Evolutionary conservation across 768 basidiomycete genomes (phyloP).

Genomic region (Boletus reticuloceps): DNA sequence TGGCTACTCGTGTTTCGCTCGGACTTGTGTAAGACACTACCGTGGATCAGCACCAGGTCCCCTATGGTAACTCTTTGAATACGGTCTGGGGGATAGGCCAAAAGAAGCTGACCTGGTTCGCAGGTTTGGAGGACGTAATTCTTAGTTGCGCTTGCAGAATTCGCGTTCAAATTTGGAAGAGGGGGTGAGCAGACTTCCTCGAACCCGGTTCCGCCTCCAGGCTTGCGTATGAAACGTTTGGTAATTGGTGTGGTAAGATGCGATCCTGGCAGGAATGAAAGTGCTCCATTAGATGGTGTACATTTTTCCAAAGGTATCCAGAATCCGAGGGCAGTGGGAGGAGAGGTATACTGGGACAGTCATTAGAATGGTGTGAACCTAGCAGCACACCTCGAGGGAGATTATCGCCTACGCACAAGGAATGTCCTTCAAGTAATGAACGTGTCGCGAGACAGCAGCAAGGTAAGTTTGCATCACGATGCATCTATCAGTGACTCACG

Average conservation of each 20-base stretch:
- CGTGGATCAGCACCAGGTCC: constrained; percentile 92
- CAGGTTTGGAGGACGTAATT: constrained; percentile 70
- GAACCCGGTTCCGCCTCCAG: constrained; percentile 81
- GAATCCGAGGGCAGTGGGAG: constrained; percentile 89
- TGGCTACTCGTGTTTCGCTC: constrained; percentile 78
- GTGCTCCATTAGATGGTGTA: constrained; percentile 76
- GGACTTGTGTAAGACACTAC: constrained; percentile 88
- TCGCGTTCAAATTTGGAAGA: neutral
- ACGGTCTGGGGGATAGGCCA: neutral
- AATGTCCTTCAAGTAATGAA: constrained; percentile 52
- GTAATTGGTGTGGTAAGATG: constrained; percentile 72
- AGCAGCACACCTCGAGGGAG: neutral
- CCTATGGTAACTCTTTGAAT: constrained; percentile 41
- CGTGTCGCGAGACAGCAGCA: neutral
- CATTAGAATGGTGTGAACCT: constrained; percentile 1
- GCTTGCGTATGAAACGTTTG: constrained; percentile 82
- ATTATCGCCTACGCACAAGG: constrained; percentile 44
- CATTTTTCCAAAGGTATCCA: constrained; percentile 96
- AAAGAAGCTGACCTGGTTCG: constrained; percentile 53
- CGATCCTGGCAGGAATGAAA: constrained; percentile 88
- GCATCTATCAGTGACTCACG: constrained; percentile 47
- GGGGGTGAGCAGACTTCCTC: constrained; percentile 50
- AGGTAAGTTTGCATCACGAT: neutral
- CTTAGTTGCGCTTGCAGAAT: constrained; percentile 20
- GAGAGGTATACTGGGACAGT: constrained; percentile 75